Base-by-base conservation (phyloP, 2,329 filamentous ascomycete genomes). In the Raffaelea albimanens region DNA sequence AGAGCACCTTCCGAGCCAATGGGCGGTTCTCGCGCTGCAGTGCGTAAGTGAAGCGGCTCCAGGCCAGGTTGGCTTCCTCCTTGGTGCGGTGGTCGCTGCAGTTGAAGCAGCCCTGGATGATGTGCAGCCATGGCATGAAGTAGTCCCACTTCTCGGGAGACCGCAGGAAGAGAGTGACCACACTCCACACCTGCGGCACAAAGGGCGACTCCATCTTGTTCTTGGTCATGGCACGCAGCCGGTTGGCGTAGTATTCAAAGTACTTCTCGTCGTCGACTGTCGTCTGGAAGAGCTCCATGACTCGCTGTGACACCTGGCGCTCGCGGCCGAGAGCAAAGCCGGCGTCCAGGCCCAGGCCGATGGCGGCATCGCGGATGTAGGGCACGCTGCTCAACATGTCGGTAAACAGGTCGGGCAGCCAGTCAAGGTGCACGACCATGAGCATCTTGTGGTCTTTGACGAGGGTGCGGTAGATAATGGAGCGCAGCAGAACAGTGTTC, bases 141-240 rank as follows among this genome's bases (percentile, higher is more conserved):
- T 85, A 78, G 29, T 82, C 73, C 86, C 91, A 97, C 67, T 61
- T 82, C 54, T 69, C 80, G 58, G 70, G 80, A 64, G 66, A 80
- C 66, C 85, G 80, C 43, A 96, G 70, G 47, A 95, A 80, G 2
- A 95, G 73, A 7, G 91, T 79, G 2, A 95, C 71, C 33, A 88
- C 78, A 50, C 85, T 85, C 91, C 91, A 97, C 20, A 97, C 87
- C 54, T 89, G 85, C 5, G 93, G 90, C 1, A 95, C 89, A 36
- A 79, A 72, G 0, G 72, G 63, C 10, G 77, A 78, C 20, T 78
- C 75, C 13, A 80, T 75, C 53, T 73, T 80, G 43, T 76, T 72
- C 53, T 80, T 76, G 22, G 83, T 72, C 81, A 93, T 87, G 11
- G 72, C 69, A 48, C 75, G 76, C 46, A 97, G 70, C 29, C 79